A percentile compares a stretch with the other conserved stretches of the same genome.
Evolutionary conservation across 2,329 filamentous ascomycete genomes (phyloP).

Genomic region (Aureobasidium sp.): DNA sequence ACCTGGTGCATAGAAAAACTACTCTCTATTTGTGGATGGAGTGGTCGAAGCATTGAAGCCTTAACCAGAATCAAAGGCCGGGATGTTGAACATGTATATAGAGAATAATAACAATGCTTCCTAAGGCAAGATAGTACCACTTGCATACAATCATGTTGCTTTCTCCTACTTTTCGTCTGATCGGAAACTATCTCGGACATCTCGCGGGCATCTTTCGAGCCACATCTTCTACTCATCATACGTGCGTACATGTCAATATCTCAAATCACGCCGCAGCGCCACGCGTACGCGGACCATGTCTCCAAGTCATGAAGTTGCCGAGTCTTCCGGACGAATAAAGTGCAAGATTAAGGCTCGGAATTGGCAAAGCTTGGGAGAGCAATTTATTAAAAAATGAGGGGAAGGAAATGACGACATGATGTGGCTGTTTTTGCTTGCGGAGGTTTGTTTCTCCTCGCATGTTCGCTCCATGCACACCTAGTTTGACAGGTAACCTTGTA

Average conservation of each 20-base stretch:
- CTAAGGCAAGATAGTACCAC: background rate
- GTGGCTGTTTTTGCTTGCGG: background rate
- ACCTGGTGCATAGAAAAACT: conserved; percentile 42
- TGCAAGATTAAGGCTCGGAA: background rate
- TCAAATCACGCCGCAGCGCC: background rate
- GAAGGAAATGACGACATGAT: background rate
- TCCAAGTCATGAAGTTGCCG: background rate
- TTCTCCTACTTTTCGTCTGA: background rate
- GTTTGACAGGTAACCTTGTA: background rate
- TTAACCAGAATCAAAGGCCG: background rate
- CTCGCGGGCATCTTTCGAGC: background rate
- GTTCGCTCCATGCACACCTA: background rate
- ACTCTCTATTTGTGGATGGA: no score
- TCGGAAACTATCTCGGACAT: background rate
- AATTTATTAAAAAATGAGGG: background rate
- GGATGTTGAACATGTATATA: background rate
- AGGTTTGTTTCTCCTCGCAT: background rate
- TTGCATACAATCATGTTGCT: background rate
- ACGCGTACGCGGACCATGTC: background rate
- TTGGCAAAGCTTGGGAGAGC: background rate
- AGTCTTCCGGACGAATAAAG: background rate
- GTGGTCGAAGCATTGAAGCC: background rate
- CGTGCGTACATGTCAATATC: background rate
- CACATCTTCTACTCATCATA: background rate
- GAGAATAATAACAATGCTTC: background rate